Base-by-base conservation (phyloP, 2,329 filamentous ascomycete species). In the Venturia carpophila region DNA sequence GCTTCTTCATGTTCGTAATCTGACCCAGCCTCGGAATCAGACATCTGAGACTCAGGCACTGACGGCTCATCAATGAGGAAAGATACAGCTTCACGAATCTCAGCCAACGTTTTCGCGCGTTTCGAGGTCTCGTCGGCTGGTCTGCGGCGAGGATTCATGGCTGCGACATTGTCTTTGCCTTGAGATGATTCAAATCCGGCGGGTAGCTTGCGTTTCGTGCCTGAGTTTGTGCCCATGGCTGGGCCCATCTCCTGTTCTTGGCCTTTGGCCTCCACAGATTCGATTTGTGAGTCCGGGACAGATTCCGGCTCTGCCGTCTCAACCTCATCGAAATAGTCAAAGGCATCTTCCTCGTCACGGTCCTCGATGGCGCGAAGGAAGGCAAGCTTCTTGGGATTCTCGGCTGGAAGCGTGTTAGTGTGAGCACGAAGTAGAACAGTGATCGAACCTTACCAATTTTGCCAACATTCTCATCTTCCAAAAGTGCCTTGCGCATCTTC, bases 361-460 rank as follows among this genome's bases (percentile, higher is more conserved):
- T 97, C 92, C 71, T 96, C 92, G 63, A 99, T 90, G 7, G 91
- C 91, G 68, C 87, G 87, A 70, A 99, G 82, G 78, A 99, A 99
- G 0, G 94, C 94, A 67, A 89, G 84, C 73, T 92, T 93, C 73
- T 93, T 92, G 1, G 90, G 90, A 71, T 95, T 92, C 73, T 91
- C 87, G 42, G 91, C 92, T 76, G 27, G 68, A 30, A 27, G 11
- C 52, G 7, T 30, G 64, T 69, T 52, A 68, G 66, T 65, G 13
- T 19, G 11, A 41, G 52, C 1, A 45, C 5, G 47, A 55, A 39
- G 60, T 41, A 27, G 2, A 45, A 37, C 4, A 19, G 19, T 3
- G 17, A 41, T 42, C 27, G 27, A 21, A 15, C 67, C 67, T 66
- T 66, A 68, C 73, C 73, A 68, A 97, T 91, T 75, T 93, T 92